Percentiles rank a stretch among this genome's conserved stretches.
These are phyloP conservation scores for Leishmania guyanensis DNA, from an alignment of 208 protist species.

Conservation along the genomic window DNA sequence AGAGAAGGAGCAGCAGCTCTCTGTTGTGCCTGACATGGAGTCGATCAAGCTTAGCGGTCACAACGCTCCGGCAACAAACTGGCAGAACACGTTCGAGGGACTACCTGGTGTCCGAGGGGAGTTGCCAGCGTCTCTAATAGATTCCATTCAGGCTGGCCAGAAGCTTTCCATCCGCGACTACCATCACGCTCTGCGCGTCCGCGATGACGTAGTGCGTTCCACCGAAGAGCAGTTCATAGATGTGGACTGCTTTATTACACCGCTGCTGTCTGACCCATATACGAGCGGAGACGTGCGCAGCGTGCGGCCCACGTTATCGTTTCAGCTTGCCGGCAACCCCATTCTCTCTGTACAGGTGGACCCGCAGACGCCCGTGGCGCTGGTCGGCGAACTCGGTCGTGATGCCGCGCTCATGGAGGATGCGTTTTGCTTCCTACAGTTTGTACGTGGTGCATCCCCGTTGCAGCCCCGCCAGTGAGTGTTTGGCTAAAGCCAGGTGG, in stretches of 20 bases:
- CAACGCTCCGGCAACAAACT: slow-evolving; percentile 24
- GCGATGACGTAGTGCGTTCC: slow-evolving; percentile 77
- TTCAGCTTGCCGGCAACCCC: slow-evolving; percentile 82
- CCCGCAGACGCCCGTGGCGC: slow-evolving; percentile 55
- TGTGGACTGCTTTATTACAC: slow-evolving; percentile 80
- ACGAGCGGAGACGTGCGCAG: slow-evolving; percentile 65
- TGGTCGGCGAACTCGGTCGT: slow-evolving; percentile 80
- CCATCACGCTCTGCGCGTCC: slow-evolving; percentile 70
- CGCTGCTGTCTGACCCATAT: slow-evolving; percentile 79
- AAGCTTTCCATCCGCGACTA: slow-evolving; percentile 59
- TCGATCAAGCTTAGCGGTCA: not conserved
- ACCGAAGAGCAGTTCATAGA: slow-evolving; percentile 88
- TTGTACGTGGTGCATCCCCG: slow-evolving; percentile 76
- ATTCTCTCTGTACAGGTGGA: slow-evolving; percentile 85
- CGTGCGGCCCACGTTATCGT: slow-evolving; percentile 67
- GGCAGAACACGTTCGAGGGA: slow-evolving; percentile 28
- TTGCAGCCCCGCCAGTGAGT: slow-evolving; percentile 62
- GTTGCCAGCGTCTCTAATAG: slow-evolving; percentile 59
- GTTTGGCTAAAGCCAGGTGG: slow-evolving; percentile 13
- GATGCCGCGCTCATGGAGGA: slow-evolving; percentile 88
- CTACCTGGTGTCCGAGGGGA: slow-evolving; percentile 60
- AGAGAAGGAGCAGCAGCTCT: not conserved
- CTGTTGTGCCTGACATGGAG: slow-evolving; percentile 5
- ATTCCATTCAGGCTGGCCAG: slow-evolving; percentile 61
- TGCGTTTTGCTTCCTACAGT: slow-evolving; percentile 75